Evolutionary conservation across 2,329 filamentous ascomycete species (phyloP), one percentile per base, ranked within the genome.

Genomic region (Curvularia lunata): DNA sequence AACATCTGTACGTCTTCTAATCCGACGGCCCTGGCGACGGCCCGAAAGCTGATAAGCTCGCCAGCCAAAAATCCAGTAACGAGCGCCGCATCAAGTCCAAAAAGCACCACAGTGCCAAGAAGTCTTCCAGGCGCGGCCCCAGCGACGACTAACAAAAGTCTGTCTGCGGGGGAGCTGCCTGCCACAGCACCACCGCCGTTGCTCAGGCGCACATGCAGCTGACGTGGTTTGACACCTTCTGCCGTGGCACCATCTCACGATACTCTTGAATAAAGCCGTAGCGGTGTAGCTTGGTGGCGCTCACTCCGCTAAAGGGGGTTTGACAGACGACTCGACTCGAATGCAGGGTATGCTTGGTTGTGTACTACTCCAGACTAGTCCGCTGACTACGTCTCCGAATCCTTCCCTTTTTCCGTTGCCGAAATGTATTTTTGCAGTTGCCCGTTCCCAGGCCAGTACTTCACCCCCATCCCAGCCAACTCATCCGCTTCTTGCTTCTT

Each of bases 21-120:
- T 52, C 48, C 58, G 63, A 61, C 52, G 49, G 65, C 42, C 63
- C 60, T 54, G 48, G 49, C 54, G 53, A 52, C 55, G 45, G 55
- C 51, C 55, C 55, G 51, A 51, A 56, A 56, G 61, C 64, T 75
- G 58, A 75, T 58, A 61, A 65, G 37, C 27, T 37, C 21, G 18
- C 10, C 63, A 85, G 83, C 53, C 81, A 86, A 75, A 84, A 82
- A 58, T 79, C 80, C 28, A 84, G 85, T 64, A 87, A 87, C 59
- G 84, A 86, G 68, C 76, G 80, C 40, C 77, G 86, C 61, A 73
- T 88, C 62, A 83, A 80, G 70, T 74, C 74, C 58, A 89, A 88
- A 76, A 88, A 88, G 75, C 72, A 80, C 50, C 84, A 85, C 59
- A 87, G 86, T 70, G 81, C 78, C 67, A 88, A 88, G 76, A 89